phyloP scores from a whole-genome alignment of 2,329 filamentous ascomycete genomes.

The Didymella glomerata region DNA sequence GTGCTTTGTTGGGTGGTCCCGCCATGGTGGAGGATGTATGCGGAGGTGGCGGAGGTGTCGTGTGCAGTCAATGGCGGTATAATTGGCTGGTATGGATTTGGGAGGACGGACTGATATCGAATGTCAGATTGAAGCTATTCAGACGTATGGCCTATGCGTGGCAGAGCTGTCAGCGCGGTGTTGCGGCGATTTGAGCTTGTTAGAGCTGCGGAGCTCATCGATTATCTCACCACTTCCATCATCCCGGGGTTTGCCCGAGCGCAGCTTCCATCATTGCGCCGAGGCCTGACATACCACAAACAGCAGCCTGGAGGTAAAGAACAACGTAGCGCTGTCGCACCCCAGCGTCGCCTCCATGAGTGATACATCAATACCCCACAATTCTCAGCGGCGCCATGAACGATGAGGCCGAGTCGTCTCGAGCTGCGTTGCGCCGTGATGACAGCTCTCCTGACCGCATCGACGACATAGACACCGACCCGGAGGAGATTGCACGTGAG shows the following conservation, averaged over 20 bases:
- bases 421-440: conserved; percentile 36
- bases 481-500: conserved; percentile 31
- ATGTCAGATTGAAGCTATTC: conserved; percentile 18
- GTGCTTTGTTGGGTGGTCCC: conserved; percentile 50
- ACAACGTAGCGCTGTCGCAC: conserved; percentile 14
- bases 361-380: conserved; percentile 23
- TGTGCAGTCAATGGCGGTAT: conserved; percentile 1
- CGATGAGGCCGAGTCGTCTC: conserved; percentile 51
- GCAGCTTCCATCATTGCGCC: conserved; percentile 10
- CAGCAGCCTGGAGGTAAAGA: conserved; percentile 23
- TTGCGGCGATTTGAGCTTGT: conserved; percentile 12
- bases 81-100: too few species aligned
- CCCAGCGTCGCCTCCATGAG: conserved; percentile 39
- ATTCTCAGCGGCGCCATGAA: conserved; percentile 47
- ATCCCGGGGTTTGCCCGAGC: conserved; percentile 14
- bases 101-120: not conserved
- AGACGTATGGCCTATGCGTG: too few species aligned
- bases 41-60: conserved; percentile 37
- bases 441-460: conserved; percentile 27
- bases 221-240: conserved; percentile 50
- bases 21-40: conserved; percentile 33
- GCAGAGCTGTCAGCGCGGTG: conserved; percentile 6
- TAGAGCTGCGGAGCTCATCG: conserved; percentile 36
- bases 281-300: conserved; percentile 11
- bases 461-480: conserved; percentile 28